A percentile compares a stretch with the other conserved stretches of the same genome.
phyloP scores from a whole-genome alignment of 352 stramenopile species.

The Globisporangium mamillatum region DNA sequence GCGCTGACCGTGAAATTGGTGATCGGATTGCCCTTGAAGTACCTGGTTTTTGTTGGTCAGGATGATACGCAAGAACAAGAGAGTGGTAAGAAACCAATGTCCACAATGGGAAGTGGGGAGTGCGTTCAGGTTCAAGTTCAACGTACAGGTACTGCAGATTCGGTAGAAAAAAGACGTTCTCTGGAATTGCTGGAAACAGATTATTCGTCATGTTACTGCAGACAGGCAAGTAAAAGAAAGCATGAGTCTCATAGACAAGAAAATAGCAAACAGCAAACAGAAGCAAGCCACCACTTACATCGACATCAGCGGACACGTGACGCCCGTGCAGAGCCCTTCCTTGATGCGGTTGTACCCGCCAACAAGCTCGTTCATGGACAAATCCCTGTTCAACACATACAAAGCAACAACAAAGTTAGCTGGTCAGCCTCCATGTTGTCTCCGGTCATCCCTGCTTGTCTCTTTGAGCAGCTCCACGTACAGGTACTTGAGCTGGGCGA shows the following conservation, averaged over 20 bases:
- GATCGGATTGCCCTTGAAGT: constrained; percentile 41
- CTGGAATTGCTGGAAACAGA: constrained; percentile 30
- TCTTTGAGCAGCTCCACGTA: constrained; percentile 9
- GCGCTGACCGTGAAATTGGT: constrained; percentile 42
- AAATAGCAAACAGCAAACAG: background rate
- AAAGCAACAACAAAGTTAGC: background rate
- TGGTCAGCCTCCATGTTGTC: background rate
- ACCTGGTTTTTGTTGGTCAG: constrained; percentile 20
- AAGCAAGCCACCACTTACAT: constrained; percentile 19
- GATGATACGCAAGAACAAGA: background rate
- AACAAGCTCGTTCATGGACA: constrained; percentile 46
- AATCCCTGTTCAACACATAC: constrained; percentile 18
- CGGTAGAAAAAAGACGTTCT: constrained; percentile 38
- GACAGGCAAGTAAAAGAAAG: background rate
- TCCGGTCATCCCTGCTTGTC: background rate
- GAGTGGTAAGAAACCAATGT: background rate
- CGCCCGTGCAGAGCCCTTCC: constrained; percentile 45
- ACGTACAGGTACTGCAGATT: constrained; percentile 46
- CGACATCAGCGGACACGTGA: constrained; percentile 42
- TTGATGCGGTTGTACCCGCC: constrained; percentile 45
- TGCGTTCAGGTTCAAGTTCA: background rate
- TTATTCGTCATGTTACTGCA: constrained; percentile 46
- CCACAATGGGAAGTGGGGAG: background rate
- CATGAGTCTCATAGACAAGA: background rate
- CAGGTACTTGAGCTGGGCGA: constrained; percentile 41